Evolutionary conservation across 208 protist genomes (phyloP), one percentile per base, ranked within the genome.

Genomic region (Crithidia acanthocephali): DNA sequence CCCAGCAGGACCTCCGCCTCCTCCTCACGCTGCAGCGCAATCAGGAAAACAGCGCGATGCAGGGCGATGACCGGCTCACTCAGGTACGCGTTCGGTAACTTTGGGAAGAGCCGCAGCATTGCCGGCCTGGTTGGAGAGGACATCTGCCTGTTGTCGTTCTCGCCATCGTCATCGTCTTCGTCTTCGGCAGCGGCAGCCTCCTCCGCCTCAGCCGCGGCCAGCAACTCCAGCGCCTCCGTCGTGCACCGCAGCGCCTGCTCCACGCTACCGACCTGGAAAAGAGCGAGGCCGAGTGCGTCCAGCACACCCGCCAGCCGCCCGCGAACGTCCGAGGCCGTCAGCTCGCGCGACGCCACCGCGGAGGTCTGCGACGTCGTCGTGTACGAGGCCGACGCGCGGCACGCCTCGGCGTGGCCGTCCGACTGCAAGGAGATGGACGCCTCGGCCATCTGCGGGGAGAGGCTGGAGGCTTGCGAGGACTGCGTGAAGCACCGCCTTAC

Each of bases 41-140:
- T 87, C 5, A 97, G 74, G 45, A 94, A 97, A 16, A 89, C 86
- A 60, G 84, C 85, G 27, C 80, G 78, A 56, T 96, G 92, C 18
- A 96, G 80, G 58, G 84, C 63, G 30, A 94, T 80, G 27, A 76
- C 76, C 13, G 88, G 79, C 27, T 83, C 64, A 32, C 63, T 65
- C 47, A 84, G 20, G 13, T 68, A 64, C 27, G 70, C 50, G 2
- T 44, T 32, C n/a, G 44, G 30, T 35, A 11, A 15, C 27, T 64
- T 64, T n/a, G 59, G 13, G 13, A 64, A 52, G 42, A 52, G 42
- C 27, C 59, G 8, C 60, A 40, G 5, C 15, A 37, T 15, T 2
- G 35, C 22, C 22, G 61, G 32, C 30, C 13, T 33, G 35, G 35
- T 40, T 40, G 35, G 35, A 11, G 11, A 13, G 11, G 11, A 11